A percentile compares a stretch with the other conserved stretches of the same genome.
Conservation (phyloP, 345 rosid species). For the Eucalyptus dawsonii region DNA sequence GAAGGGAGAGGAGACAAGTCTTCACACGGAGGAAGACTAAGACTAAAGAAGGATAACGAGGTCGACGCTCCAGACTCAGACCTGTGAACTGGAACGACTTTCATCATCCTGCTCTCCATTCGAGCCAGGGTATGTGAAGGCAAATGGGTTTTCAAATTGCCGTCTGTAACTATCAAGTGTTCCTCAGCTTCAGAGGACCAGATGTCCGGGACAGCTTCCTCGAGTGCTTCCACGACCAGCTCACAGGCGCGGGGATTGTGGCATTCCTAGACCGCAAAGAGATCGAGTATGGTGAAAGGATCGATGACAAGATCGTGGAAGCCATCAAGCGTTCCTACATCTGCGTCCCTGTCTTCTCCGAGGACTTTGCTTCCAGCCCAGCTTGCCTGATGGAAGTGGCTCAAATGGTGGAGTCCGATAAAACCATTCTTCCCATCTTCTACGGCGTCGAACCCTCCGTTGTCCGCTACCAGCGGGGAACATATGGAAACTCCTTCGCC, state of each 20-base stretch:
- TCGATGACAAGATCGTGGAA: neutral
- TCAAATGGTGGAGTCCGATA: neutral
- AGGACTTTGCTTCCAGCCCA: neutral
- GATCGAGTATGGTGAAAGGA: neutral
- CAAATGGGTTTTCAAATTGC: neutral
- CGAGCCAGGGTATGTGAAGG: neutral
- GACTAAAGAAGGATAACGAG: neutral
- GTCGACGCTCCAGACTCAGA: neutral
- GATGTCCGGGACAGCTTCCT: neutral
- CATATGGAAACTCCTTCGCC: neutral
- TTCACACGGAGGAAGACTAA: neutral
- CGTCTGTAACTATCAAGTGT: neutral
- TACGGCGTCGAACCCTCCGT: neutral
- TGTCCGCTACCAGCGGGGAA: neutral
- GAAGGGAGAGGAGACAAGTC: neutral
- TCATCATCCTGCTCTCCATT: neutral
- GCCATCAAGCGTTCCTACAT: neutral
- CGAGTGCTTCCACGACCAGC: neutral
- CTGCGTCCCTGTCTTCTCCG: neutral
- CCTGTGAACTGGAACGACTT: neutral
- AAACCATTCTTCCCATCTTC: neutral
- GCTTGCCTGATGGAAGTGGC: neutral
- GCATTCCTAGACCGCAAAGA: neutral
- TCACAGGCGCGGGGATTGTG: neutral
- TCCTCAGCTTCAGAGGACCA: neutral